phyloP scores from a whole-genome alignment of 1,284 basidiomycete genomes.

The Fomitopsis betulina region DNA sequence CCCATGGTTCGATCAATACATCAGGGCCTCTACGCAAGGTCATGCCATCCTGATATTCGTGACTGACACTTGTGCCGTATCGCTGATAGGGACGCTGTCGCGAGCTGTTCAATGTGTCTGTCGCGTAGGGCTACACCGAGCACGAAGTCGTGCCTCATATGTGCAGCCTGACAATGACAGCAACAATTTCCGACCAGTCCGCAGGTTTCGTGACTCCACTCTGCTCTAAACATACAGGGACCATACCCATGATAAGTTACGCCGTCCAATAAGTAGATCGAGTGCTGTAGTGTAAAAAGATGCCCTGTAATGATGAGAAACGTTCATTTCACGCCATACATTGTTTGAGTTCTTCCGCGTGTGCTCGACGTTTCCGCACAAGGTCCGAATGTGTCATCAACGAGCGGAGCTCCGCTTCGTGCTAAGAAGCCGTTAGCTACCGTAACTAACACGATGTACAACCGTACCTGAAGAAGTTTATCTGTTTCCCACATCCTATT shows the following conservation, averaged over 20 bases:
- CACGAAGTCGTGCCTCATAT: no score
- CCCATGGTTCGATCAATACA: no score
- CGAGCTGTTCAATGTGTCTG: no score
- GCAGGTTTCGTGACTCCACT: neutral
- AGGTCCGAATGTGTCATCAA: slow-evolving; percentile 68
- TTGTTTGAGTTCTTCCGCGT: slow-evolving; percentile 43
- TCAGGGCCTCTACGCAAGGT: no score
- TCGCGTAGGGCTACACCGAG: no score
- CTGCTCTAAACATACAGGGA: neutral
- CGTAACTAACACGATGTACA: neutral
- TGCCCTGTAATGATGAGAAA: neutral
- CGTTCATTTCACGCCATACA: slow-evolving; percentile 12
- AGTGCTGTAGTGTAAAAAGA: neutral
- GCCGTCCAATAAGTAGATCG: neutral
- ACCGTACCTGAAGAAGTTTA: slow-evolving; percentile 75
- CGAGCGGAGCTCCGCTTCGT: slow-evolving; percentile 67
- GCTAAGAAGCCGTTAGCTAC: slow-evolving; percentile 32
- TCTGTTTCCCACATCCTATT: slow-evolving; percentile 92
- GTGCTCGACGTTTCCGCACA: slow-evolving; percentile 50
- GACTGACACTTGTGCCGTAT: no score
- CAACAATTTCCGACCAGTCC: no score
- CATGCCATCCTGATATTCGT: no score
- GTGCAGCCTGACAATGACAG: no score
- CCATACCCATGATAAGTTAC: neutral
- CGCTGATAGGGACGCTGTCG: no score